Evolutionary conservation across 768 basidiomycete species (phyloP), one percentile per base, ranked within the genome.

Genomic region (Phanerochaete carnosa): DNA sequence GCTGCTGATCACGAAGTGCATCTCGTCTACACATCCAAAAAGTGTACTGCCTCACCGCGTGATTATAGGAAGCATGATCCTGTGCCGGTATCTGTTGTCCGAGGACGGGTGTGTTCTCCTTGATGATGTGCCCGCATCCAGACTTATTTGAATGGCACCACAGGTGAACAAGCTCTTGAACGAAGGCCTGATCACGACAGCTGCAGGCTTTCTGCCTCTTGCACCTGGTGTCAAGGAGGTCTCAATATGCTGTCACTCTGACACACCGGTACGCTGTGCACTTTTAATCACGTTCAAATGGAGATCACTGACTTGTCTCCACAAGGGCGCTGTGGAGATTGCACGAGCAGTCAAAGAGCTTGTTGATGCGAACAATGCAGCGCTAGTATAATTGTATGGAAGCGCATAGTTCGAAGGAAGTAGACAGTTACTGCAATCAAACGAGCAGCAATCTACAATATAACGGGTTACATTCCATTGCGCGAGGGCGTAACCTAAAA

Each of bases 241-340:
- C 0, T 81, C 86, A 3, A 86, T 88, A 23, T 88, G 85, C 57
- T 83, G 83, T 60, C 86, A 87, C 67, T 87, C 84, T 0, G 85
- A 87, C 58, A 86, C 83, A 0, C 84, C 86, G 1, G 83, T 86
- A 39, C 67, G 83, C 68, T 46, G 32, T 58, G 55, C 55, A 32
- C 58, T 59, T 50, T 55, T 47, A 23, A 3, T 15, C 47, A 53
- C 28, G 35, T 32, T 32, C 64, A 9, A 35, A 5, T 53, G 28
- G 11, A 12, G 4, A 28, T 32, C 1, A 13, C 16, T 16, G 16
- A 5, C 11, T 26, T 37, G n/a, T 16, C 29, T 11, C 29, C 26
- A 25, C 55, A 19, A 85, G 83, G 83, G 79, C 22, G 82, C 84
- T 0, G 79, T 84, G 5, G 77, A 80, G 63, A 80, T 83, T 30